A percentile compares a stretch with the other conserved stretches of the same genome.
These are phyloP conservation scores for Lithospermum erythrorhizon DNA, from an alignment of 257 asterid species.

Conservation along the genomic window DNA sequence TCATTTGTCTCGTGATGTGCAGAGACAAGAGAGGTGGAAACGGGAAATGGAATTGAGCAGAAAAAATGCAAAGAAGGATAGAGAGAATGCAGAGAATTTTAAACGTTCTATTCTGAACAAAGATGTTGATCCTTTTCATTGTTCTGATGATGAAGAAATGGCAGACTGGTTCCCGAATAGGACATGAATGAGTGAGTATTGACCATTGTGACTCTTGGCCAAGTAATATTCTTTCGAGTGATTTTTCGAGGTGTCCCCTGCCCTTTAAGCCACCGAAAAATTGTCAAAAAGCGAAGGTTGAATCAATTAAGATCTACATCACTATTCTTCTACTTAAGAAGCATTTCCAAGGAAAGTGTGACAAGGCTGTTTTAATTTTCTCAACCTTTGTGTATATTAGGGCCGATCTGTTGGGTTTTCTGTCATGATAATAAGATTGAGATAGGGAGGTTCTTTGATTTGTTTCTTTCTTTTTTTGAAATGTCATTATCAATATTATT, in stretches of 20 bases:
- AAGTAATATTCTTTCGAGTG: too few species aligned
- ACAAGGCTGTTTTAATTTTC: too few species aligned
- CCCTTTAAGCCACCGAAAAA: too few species aligned
- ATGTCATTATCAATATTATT: neutral
- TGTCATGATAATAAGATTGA: neutral
- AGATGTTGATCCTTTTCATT: constrained; percentile 8
- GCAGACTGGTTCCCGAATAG: constrained; percentile 59
- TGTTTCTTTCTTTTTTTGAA: neutral
- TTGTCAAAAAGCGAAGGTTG: too few species aligned
- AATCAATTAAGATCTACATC: too few species aligned
- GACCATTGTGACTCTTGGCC: neutral
- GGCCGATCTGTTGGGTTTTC: neutral
- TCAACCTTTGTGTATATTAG: too few species aligned
- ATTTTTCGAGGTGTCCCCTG: too few species aligned
- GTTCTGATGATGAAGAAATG: constrained; percentile 48
- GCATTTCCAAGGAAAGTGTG: too few species aligned
- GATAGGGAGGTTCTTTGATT: neutral
- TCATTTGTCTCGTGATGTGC: constrained; percentile 34
- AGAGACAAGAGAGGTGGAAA: constrained; percentile 50
- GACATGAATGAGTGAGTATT: neutral
- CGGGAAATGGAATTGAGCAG: constrained; percentile 30
- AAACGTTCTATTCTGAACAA: constrained; percentile 16
- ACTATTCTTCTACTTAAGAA: too few species aligned
- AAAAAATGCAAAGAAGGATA: constrained; percentile 19
- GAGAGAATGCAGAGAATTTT: constrained; percentile 20